Evolutionary conservation across 73 alveolate species (phyloP).

Genomic region (Symbiodinium natans): DNA sequence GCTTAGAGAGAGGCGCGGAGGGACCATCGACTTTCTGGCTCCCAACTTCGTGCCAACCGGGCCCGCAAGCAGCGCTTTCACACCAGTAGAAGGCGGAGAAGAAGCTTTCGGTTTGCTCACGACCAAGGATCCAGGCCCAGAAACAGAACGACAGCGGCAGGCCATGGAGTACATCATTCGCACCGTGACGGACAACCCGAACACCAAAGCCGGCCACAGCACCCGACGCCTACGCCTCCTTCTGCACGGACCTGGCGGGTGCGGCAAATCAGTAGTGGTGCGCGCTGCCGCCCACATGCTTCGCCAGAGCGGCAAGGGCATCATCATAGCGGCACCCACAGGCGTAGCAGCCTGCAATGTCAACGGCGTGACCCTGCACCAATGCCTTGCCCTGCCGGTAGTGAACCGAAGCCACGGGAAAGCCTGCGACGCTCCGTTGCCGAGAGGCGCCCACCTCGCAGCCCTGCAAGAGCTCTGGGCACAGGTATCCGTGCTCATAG

Average conservation of each 20-base stretch:
- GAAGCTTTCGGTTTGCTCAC: not conserved
- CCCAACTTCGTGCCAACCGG: not conserved
- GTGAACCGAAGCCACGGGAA: not conserved
- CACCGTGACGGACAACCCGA: no score
- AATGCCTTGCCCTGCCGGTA: not conserved
- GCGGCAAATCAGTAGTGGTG: no score
- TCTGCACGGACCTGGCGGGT: not conserved
- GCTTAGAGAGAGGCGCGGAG: not conserved
- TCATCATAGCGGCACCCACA: not conserved
- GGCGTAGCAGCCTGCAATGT: not conserved
- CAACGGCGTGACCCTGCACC: conserved; percentile 9
- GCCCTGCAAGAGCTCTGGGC: not conserved
- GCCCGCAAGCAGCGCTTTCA: not conserved
- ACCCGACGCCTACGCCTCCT: not conserved
- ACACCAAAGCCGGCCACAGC: no score
- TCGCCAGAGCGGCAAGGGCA: not conserved
- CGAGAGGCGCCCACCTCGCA: conserved; percentile 1
- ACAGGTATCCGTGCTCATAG: not conserved
- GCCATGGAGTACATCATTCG: not conserved
- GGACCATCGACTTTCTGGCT: not conserved
- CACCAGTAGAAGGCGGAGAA: conserved; percentile 2
- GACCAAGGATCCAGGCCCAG: not conserved
- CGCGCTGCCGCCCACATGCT: not conserved
- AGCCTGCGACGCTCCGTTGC: not conserved
- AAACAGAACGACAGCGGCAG: not conserved